These are phyloP conservation scores for Diatrype stigma DNA, from an alignment of 2,329 filamentous ascomycete species.

Conservation along the genomic window DNA sequence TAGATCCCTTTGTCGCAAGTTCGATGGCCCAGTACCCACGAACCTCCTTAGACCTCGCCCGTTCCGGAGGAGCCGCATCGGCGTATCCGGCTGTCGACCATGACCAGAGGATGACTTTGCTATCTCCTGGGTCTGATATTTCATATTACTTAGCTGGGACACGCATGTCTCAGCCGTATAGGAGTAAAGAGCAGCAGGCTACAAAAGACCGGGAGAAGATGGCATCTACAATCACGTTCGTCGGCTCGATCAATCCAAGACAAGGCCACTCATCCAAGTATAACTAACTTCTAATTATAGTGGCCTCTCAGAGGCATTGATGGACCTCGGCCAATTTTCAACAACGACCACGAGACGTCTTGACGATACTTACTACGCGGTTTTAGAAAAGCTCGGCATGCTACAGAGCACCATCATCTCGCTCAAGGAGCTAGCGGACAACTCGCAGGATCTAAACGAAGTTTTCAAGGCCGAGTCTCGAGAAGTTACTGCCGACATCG, in stretches of 20 bases:
- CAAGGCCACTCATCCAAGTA: neutral
- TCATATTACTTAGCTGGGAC: slow-evolving; percentile 13
- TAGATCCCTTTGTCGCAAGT: slow-evolving; percentile 23
- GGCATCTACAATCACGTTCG: slow-evolving; percentile 37
- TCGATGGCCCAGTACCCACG: slow-evolving; percentile 27
- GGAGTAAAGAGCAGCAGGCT: slow-evolving; percentile 35
- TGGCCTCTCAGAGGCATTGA: slow-evolving; percentile 47
- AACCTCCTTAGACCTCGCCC: slow-evolving; percentile 41
- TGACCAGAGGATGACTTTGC: slow-evolving; percentile 40
- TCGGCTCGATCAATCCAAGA: slow-evolving; percentile 5
- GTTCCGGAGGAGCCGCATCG: slow-evolving; percentile 39
- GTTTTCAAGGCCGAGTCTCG: slow-evolving; percentile 58
- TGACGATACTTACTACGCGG: slow-evolving; percentile 70
- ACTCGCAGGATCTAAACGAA: slow-evolving; percentile 53
- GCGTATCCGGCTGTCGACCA: slow-evolving; percentile 35
- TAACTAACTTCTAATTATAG: slow-evolving; percentile 32
- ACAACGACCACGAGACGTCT: slow-evolving; percentile 60
- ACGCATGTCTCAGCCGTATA: slow-evolving; percentile 12
- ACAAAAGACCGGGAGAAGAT: slow-evolving; percentile 38
- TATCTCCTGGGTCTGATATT: slow-evolving; percentile 26
- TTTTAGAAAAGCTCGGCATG: slow-evolving; percentile 63
- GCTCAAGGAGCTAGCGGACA: slow-evolving; percentile 62
- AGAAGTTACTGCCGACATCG: slow-evolving; percentile 57
- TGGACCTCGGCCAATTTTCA: slow-evolving; percentile 55
- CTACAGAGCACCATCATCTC: slow-evolving; percentile 61